Percentiles rank a stretch among this genome's conserved stretches.
These are phyloP conservation scores for Brassica napus DNA, from an alignment of 345 rosid species.

Conservation along the genomic window DNA sequence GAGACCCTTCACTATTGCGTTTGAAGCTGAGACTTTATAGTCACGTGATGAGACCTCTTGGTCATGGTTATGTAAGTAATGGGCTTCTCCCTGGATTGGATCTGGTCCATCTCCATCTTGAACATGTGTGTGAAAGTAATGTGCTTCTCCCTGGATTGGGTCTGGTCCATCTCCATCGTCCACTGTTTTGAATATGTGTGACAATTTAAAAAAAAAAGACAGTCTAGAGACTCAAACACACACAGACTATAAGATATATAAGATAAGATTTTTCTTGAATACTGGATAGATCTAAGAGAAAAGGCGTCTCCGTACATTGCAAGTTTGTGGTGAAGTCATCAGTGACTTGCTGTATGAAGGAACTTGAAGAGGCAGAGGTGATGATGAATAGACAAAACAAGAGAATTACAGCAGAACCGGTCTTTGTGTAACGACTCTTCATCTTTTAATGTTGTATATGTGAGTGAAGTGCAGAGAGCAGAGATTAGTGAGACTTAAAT, in stretches of 20 bases:
- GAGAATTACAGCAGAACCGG: not conserved
- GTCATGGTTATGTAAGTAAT: not conserved
- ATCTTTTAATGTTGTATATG: not conserved
- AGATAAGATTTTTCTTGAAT: not conserved
- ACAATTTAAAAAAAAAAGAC: not conserved
- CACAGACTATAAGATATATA: not conserved
- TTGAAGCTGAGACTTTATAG: not conserved
- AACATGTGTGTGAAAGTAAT: not conserved
- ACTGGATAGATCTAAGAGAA: not conserved
- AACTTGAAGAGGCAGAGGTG: slow-evolving; percentile 1
- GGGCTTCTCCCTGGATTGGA: not conserved
- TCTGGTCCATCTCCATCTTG: not conserved
- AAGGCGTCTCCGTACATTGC: not conserved
- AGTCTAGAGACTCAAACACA: not conserved
- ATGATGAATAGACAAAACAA: slow-evolving; percentile 21
- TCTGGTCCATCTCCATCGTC: not conserved
- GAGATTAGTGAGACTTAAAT: not conserved
- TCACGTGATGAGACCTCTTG: slow-evolving; percentile 13
- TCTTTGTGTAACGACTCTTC: slow-evolving; percentile 1
- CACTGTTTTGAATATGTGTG: not conserved
- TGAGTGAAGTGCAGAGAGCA: not conserved
- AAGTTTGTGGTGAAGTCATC: slow-evolving; percentile 15
- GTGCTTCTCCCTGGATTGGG: not conserved
- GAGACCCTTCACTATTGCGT: not conserved
- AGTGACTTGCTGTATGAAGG: slow-evolving; percentile 30